phyloP scores from a whole-genome alignment of 106 monocot species.

The Xerophyta viscosa region DNA sequence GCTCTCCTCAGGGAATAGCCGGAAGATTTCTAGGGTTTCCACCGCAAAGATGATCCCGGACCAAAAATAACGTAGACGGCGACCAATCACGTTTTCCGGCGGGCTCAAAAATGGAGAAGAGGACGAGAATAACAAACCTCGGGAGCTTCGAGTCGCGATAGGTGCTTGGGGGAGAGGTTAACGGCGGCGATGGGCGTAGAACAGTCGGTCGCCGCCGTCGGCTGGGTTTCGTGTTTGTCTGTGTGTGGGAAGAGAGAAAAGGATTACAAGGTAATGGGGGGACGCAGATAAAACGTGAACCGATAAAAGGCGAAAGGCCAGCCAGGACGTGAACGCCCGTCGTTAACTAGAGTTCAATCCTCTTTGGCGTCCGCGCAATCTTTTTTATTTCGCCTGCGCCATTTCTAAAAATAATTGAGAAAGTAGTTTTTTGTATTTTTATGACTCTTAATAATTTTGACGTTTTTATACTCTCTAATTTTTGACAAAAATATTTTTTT shows the following conservation, averaged over 20 bases:
- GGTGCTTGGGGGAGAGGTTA: no score
- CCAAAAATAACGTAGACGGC: background rate
- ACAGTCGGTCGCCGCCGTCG: background rate
- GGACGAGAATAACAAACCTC: no score
- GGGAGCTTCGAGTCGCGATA: no score
- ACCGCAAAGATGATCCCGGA: background rate
- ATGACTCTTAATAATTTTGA: no score
- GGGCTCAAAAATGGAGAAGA: no score
- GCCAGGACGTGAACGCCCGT: slow-evolving; percentile 49
- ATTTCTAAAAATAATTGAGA: no score
- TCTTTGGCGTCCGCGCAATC: slow-evolving; percentile 46
- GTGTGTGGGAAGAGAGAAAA: background rate
- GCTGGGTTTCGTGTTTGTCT: background rate
- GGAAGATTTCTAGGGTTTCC: slow-evolving; percentile 1
- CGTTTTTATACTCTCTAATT: no score
- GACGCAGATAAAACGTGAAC: slow-evolving; percentile 22
- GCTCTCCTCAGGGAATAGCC: background rate
- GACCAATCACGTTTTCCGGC: background rate
- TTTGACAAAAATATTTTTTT: no score
- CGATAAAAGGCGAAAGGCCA: slow-evolving; percentile 37
- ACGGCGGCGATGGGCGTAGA: no score
- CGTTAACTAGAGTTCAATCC: slow-evolving; percentile 35
- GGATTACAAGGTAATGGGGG: background rate
- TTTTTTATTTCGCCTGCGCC: no score
- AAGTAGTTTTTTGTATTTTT: no score